These are phyloP conservation scores for Venturiaceae sp. DNA, from an alignment of 2,329 filamentous ascomycete genomes.

Conservation along the genomic window DNA sequence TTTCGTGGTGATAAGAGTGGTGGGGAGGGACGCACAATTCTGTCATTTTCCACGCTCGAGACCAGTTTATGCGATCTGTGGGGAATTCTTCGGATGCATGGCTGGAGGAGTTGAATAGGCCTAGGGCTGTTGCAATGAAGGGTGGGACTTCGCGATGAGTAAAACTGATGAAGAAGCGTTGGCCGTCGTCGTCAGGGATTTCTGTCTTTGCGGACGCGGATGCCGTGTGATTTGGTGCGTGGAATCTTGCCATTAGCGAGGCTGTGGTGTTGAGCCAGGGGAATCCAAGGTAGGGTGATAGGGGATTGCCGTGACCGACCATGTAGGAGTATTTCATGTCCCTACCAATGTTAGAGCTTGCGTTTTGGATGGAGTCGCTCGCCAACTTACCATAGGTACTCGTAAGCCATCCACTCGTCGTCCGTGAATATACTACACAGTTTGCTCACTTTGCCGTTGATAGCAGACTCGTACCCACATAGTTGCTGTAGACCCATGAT, in stretches of 20 bases:
- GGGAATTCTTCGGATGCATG: conserved; percentile 10
- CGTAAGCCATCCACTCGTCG: conserved; percentile 13
- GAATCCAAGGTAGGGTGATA: conserved; percentile 12
- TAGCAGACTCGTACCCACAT: conserved; percentile 13
- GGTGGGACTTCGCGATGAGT: conserved; percentile 13
- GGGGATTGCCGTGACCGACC: conserved; percentile 11
- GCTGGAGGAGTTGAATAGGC: conserved; percentile 11
- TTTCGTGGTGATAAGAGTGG: no score
- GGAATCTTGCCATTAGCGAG: conserved; percentile 7
- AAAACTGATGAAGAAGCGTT: conserved; percentile 12
- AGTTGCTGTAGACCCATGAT: conserved; percentile 12
- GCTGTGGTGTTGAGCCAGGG: conserved; percentile 10
- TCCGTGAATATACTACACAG: conserved; percentile 12
- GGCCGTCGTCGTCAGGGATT: conserved; percentile 5
- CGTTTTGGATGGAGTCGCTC: background rate
- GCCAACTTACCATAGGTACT: conserved; percentile 8
- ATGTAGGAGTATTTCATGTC: conserved; percentile 12
- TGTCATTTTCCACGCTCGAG: conserved; percentile 11
- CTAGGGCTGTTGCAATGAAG: conserved; percentile 12
- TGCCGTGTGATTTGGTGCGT: conserved; percentile 1
- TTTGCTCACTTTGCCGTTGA: conserved; percentile 9
- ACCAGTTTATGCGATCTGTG: conserved; percentile 12
- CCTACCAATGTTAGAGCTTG: background rate
- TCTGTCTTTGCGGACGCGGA: no score
- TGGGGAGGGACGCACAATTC: no score